phyloP scores from a whole-genome alignment of 179 eudicot genomes.

The Nepenthes alata region DNA sequence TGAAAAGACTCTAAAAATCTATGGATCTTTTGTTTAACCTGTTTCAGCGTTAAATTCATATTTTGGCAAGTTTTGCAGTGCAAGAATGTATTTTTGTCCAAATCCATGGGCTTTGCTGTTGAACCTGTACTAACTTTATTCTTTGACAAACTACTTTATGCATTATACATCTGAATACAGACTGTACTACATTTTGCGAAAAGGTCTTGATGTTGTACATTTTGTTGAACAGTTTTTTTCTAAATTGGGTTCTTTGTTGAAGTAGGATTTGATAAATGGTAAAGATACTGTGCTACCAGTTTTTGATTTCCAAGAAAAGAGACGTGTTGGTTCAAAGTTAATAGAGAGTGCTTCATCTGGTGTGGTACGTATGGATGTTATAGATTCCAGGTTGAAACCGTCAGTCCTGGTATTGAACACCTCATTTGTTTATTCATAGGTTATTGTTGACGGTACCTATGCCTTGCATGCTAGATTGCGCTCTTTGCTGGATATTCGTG shows the following conservation, averaged over 20 bases:
- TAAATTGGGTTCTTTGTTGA: conserved; percentile 14
- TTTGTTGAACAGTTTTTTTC: background rate
- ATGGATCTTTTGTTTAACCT: too few species aligned
- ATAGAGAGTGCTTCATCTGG: conserved; percentile 65
- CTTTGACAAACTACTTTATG: too few species aligned
- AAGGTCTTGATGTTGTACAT: background rate
- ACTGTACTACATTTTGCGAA: background rate
- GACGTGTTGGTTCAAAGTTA: conserved; percentile 47
- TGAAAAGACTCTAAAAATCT: too few species aligned
- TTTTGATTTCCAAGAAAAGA: conserved; percentile 82
- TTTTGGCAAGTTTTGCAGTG: too few species aligned
- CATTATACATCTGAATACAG: too few species aligned
- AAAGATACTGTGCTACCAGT: conserved; percentile 62
- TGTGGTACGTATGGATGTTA: conserved; percentile 45
- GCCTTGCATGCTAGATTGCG: conserved; percentile 93
- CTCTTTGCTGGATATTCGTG: conserved; percentile 91
- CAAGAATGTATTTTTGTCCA: too few species aligned
- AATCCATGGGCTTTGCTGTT: too few species aligned
- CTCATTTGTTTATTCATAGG: conserved; percentile 31
- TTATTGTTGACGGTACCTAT: conserved; percentile 94
- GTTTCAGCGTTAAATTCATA: too few species aligned
- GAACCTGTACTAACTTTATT: too few species aligned
- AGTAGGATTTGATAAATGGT: conserved; percentile 79
- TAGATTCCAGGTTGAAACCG: background rate
- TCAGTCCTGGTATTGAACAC: conserved; percentile 3